These are phyloP conservation scores for Silene coronaria DNA, from an alignment of 179 eudicot genomes.

Conservation along the genomic window DNA sequence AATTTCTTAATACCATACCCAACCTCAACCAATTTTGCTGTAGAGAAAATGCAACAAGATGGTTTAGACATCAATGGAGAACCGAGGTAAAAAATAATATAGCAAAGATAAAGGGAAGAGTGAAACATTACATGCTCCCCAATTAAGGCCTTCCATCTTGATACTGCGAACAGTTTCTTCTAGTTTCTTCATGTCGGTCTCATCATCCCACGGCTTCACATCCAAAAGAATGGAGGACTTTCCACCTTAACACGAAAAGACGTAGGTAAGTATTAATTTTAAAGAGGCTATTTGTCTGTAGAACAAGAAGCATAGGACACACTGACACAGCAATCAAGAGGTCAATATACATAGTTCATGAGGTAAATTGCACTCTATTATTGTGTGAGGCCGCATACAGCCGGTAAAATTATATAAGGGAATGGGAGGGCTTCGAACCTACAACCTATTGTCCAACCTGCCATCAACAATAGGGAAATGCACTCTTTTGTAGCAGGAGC, in stretches of 20 bases:
- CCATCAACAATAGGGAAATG: too few relatives aligned
- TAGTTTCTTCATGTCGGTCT: constrained; percentile 94
- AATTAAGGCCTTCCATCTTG: constrained; percentile 68
- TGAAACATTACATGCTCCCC: constrained; percentile 83
- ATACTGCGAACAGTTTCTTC: constrained; percentile 91
- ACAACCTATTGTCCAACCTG: too few relatives aligned
- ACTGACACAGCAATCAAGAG: too few relatives aligned
- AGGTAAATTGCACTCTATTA: neutral
- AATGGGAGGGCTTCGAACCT: too few relatives aligned
- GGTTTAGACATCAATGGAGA: neutral
- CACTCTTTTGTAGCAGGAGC: too few relatives aligned
- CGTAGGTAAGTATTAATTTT: neutral
- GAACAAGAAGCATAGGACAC: too few relatives aligned
- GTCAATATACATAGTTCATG: neutral
- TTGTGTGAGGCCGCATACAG: too few relatives aligned
- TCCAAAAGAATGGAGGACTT: constrained; percentile 96
- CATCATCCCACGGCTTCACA: constrained; percentile 99
- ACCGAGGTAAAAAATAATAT: neutral
- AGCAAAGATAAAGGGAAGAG: neutral
- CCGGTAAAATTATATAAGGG: too few relatives aligned
- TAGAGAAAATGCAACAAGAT: neutral
- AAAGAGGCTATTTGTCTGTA: neutral
- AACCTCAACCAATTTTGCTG: neutral
- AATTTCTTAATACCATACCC: neutral
- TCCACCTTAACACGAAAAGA: constrained; percentile 49